phyloP scores from a whole-genome alignment of 192 early-diverging fungal species.

The Backusella circina region DNA sequence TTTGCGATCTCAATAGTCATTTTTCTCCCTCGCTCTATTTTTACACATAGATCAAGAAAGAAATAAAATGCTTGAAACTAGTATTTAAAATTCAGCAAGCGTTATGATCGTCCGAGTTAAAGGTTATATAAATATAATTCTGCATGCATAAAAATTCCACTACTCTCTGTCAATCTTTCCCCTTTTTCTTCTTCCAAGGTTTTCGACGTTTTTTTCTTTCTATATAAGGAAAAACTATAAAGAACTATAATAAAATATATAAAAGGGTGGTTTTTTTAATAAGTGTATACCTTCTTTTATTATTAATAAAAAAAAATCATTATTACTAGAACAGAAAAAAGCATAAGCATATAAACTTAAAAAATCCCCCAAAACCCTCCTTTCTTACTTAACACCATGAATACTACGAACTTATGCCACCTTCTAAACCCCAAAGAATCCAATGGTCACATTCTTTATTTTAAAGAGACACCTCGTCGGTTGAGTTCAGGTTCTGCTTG shows the following conservation, averaged over 20 bases:
- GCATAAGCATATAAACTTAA: background rate
- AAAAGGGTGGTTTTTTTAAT: background rate
- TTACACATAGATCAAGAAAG: background rate
- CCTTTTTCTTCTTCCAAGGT: background rate
- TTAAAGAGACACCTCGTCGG: constrained; percentile 11
- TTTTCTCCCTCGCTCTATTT: background rate
- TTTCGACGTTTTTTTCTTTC: background rate
- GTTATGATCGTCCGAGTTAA: background rate
- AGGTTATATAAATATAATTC: background rate
- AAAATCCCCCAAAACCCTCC: background rate
- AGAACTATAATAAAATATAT: background rate
- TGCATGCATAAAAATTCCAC: background rate
- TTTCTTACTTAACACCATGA: background rate
- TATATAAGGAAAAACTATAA: background rate
- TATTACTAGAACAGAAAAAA: background rate
- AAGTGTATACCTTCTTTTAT: background rate
- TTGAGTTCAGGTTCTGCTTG: constrained; percentile 36
- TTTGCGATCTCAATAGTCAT: background rate
- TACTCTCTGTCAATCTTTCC: background rate
- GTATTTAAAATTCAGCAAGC: background rate
- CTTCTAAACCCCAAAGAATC: constrained; percentile 2
- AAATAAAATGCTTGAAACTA: background rate
- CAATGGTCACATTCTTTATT: background rate
- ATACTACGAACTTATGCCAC: background rate
- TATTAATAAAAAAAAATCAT: background rate